Evolutionary conservation across 441 rosid species (phyloP), one percentile per base, ranked within the genome.

Genomic region (Mallotus japonicus): DNA sequence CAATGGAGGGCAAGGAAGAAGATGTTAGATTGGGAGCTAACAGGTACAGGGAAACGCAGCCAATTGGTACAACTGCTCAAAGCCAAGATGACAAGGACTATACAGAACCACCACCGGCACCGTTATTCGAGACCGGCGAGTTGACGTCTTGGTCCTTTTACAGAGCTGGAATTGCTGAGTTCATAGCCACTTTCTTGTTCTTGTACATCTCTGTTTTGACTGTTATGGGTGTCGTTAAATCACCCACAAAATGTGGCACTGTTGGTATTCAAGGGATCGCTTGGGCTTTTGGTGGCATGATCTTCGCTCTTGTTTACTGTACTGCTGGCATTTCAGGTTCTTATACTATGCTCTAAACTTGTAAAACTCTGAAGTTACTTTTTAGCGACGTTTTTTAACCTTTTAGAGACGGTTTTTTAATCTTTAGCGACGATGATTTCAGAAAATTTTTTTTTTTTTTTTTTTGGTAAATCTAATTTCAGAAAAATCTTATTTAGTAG

Each of bases 221-320:
- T 0, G 97, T 93, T 37, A 91, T 91, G 97, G 98, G 98, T 7
- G 97, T 89, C 24, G 72, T 76, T 58, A 89, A 85, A 76, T 65
- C 80, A 1, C 22, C 49, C 0, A 76, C 85, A 54, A 89, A 89
- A 88, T 91, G 97, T 67, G 40, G 80, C 0, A 84, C 97, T 0
- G 97, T 91, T 4, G 98, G 98, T 9, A 88, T 93, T 49, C 98
- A 90, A 77, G 98, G 98, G 49, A 92, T 92, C 20, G 97, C 98
- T 34, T 92, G 98, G 98, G 92, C 98, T 16, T 92, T 90, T 32
- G 96, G 98, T 60, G 98, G 98, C 75, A 92, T 92, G 97, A 92
- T 92, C 86, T 92, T 92, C 78, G 95, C 89, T 44, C 97, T 92
- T 44, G 97, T 92, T 46, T 92, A 92, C 83, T 90, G 98, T 13